phyloP scores from a whole-genome alignment of 495 filamentous ascomycete genomes.

The Neurospora discreta region DNA sequence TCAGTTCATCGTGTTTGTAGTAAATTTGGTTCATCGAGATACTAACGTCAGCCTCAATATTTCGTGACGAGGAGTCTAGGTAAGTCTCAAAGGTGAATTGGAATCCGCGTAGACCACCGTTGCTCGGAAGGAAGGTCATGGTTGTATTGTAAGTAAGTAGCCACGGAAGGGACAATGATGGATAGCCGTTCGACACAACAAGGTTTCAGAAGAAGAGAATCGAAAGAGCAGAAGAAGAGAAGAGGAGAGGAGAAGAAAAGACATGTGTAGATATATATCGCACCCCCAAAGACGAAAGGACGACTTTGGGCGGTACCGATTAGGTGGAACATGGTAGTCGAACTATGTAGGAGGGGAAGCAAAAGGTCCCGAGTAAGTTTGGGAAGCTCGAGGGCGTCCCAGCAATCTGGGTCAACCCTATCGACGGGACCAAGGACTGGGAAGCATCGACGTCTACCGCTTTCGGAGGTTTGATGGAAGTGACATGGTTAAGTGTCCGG shows the following conservation, averaged over 20 bases:
- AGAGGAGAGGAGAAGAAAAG: not conserved
- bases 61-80: constrained; percentile 11
- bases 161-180: not conserved
- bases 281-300: not conserved
- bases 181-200: not conserved
- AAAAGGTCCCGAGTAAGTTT: not conserved
- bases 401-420: constrained; percentile 12
- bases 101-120: constrained; percentile 10
- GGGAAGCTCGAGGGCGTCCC: constrained; percentile 3
- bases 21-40: not conserved
- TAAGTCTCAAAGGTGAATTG: constrained; percentile 27
- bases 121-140: constrained; percentile 1
- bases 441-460: not conserved
- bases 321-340: not conserved
- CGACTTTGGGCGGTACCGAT: not conserved
- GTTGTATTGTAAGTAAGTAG: not conserved
- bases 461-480: not conserved
- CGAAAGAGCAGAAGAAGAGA: not conserved
- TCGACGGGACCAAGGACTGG: not conserved
- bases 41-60: constrained; percentile 24
- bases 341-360: not conserved
- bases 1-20: not conserved
- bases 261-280: not conserved
- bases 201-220: not conserved
- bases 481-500: not conserved